These are phyloP conservation scores for Mrakiaceae sp. DNA, from an alignment of 1,284 basidiomycete species.

Conservation along the genomic window DNA sequence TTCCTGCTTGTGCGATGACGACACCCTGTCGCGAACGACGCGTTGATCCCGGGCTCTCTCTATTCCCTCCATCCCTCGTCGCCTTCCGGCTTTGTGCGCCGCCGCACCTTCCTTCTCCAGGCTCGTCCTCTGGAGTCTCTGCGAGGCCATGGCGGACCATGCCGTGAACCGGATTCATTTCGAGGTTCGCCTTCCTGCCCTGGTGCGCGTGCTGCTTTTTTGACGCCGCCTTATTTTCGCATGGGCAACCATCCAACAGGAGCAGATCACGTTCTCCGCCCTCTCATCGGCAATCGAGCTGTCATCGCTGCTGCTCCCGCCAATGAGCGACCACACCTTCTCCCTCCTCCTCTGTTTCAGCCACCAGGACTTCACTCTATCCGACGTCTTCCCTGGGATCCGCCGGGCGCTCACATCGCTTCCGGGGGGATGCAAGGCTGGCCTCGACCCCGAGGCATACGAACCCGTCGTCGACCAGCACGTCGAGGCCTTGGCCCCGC, in stretches of 20 bases:
- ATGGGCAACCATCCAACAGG: slow-evolving; percentile 33
- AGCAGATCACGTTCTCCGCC: slow-evolving; percentile 51
- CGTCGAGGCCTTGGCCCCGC: slow-evolving; percentile 16
- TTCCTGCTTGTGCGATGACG: too few species aligned
- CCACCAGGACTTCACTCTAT: slow-evolving; percentile 48
- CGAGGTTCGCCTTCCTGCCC: slow-evolving; percentile 41
- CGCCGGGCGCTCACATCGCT: slow-evolving; percentile 8
- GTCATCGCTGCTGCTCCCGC: slow-evolving; percentile 40
- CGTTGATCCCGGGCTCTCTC: too few species aligned
- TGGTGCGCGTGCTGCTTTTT: not conserved
- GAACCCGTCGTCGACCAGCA: slow-evolving; percentile 14
- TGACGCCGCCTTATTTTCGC: not conserved
- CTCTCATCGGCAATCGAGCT: slow-evolving; percentile 46
- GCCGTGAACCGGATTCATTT: slow-evolving; percentile 52
- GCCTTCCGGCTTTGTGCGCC: too few species aligned
- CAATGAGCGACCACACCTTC: slow-evolving; percentile 44
- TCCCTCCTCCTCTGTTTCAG: slow-evolving; percentile 54
- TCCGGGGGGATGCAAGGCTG: not conserved
- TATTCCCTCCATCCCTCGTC: too few species aligned
- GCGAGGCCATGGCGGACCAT: slow-evolving; percentile 50
- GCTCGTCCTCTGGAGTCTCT: slow-evolving; percentile 28
- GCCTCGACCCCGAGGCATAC: not conserved
- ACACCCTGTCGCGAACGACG: too few species aligned
- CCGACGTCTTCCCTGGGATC: slow-evolving; percentile 43
- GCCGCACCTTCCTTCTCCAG: not conserved